A percentile compares a stretch with the other conserved stretches of the same genome.
phyloP scores from a whole-genome alignment of 2,329 filamentous ascomycete genomes.

The Penicillium sp. region DNA sequence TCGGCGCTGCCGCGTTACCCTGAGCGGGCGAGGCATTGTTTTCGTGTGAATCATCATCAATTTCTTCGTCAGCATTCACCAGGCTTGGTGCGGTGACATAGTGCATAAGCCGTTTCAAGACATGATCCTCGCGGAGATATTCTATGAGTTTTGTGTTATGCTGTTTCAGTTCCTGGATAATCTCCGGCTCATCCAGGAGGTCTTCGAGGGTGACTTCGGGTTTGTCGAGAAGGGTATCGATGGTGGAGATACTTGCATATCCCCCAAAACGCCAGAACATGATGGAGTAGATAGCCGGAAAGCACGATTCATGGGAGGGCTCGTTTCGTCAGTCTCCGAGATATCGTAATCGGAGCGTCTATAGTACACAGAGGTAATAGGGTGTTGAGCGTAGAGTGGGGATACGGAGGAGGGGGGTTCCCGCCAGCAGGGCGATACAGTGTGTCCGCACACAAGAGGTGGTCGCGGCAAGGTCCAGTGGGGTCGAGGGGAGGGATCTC shows the following conservation, averaged over 20 bases:
- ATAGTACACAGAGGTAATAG: constrained; percentile 25
- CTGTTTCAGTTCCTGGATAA: constrained; percentile 97
- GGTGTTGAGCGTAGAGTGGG: not conserved
- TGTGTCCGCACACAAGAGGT: constrained; percentile 23
- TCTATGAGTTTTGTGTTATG: constrained; percentile 98
- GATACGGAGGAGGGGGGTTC: constrained; percentile 16
- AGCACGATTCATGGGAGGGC: constrained; percentile 40
- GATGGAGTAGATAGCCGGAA: constrained; percentile 53
- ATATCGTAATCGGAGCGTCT: constrained; percentile 30
- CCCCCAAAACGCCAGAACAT: constrained; percentile 99
- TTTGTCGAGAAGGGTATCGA: constrained; percentile 96
- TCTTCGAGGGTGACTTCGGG: constrained; percentile 93
- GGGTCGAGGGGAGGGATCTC: not conserved
- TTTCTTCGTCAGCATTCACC: constrained; percentile 54
- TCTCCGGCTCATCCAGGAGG: constrained; percentile 89
- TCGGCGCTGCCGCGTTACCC: constrained; percentile 28
- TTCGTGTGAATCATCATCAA: constrained; percentile 52
- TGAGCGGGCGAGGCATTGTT: constrained; percentile 32
- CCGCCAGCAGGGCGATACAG: constrained; percentile 21
- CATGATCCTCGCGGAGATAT: constrained; percentile 83
- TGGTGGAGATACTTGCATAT: constrained; percentile 95
- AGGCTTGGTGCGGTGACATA: constrained; percentile 80
- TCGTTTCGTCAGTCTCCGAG: constrained; percentile 27
- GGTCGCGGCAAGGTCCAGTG: constrained; percentile 16
- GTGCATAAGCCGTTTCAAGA: constrained; percentile 81